Base-by-base conservation (phyloP, 192 early-diverging fungal genomes). In the Entomortierella chlamydospora region DNA sequence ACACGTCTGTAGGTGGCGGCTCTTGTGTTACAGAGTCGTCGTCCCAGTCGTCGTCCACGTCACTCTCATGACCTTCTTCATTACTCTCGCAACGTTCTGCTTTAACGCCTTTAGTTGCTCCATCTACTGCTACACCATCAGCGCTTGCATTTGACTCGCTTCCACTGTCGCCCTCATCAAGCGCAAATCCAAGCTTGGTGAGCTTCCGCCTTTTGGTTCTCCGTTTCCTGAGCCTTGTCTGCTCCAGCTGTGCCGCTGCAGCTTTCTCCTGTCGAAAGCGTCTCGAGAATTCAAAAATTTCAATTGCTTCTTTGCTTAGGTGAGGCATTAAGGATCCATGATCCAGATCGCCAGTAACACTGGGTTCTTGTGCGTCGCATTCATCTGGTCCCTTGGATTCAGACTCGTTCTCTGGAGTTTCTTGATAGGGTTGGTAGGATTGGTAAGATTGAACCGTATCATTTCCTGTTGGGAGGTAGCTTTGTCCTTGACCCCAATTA, bases 241-340 rank as follows among this genome's bases (percentile, higher is more conserved):
- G 42, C 43, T 78, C 73, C 2, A 42, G 4, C 0, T 26, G 34
- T 18, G 53, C 55, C 0, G 73, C 73, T 26, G 51, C 66, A 0
- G 53, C 66, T 25, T 78, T 78, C 37, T 68, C 61, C 39, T 64
- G 61, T 20, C 67, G 60, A 30, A 78, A 78, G 1, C 56, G 61
- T 30, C 73, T 53, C 11, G 73, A 78, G 26, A 78, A 78, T 31
- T 78, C 73, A 59, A 78, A 78, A 18, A 78, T 78, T 50, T 61
- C 73, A 37, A 78, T 68, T 13, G 73, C 61, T 30, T 78, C 73
- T 22, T 78, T 59, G 49, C 62, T 64, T 18, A 73, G 37, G 34
- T 59, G 31, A 11, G 33, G 62, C 1, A 13, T n/a, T 31, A 33
- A 20, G 15, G 54, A n/a, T 11, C 29, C 45, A 29, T 23, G 30